Conservation (phyloP, 345 rosid species). For the Triadica sebifera region DNA sequence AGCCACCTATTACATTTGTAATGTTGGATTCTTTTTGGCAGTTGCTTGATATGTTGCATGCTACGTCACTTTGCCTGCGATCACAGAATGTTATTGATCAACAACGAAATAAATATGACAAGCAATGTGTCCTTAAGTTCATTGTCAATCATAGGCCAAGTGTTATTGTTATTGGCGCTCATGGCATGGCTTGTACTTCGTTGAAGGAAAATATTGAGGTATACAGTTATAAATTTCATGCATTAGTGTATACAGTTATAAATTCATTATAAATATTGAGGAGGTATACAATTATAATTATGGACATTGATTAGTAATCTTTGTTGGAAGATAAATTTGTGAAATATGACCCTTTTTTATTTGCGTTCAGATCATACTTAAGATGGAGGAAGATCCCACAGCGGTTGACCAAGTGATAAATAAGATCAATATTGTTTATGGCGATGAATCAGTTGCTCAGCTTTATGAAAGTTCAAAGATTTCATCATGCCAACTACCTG, state of each 20-base stretch:
- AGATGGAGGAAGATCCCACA: constrained; percentile 4
- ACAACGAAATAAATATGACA: constrained; percentile 13
- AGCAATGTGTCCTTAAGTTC: constrained; percentile 14
- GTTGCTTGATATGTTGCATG: constrained; percentile 7
- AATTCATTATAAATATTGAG: background rate
- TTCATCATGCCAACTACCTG: constrained; percentile 15
- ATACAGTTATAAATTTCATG: background rate
- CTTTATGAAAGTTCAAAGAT: constrained; percentile 16
- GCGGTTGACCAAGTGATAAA: background rate
- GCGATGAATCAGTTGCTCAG: constrained; percentile 13
- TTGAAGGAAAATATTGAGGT: constrained; percentile 15
- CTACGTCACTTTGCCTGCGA: constrained; percentile 5
- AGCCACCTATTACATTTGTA: constrained; percentile 13
- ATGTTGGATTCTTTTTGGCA: constrained; percentile 15
- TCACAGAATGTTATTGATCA: constrained; percentile 16
- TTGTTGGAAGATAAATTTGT: background rate
- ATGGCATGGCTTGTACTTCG: background rate
- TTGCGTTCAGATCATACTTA: constrained; percentile 7
- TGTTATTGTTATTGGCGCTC: constrained; percentile 18
- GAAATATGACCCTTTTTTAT: background rate
- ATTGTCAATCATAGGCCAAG: background rate
- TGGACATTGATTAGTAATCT: background rate
- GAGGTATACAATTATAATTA: background rate
- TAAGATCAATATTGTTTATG: constrained; percentile 1
- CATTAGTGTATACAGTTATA: background rate